These are phyloP conservation scores for Phytophthora quininea DNA, from an alignment of 352 stramenopile species.

Conservation along the genomic window DNA sequence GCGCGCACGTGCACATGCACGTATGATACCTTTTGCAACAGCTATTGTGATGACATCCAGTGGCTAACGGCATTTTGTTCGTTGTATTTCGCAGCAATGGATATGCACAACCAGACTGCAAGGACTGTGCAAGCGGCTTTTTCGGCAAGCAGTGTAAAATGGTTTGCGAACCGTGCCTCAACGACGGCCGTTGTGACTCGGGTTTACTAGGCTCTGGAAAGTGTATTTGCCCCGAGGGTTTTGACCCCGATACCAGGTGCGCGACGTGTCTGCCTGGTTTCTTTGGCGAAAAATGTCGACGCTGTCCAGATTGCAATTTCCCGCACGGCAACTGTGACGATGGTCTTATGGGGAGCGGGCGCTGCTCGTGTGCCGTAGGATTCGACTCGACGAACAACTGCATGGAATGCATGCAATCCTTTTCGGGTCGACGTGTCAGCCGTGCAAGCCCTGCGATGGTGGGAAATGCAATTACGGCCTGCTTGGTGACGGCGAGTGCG, in stretches of 20 bases:
- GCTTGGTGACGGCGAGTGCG: conserved; percentile 74
- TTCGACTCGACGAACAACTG: conserved; percentile 77
- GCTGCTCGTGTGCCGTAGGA: conserved; percentile 86
- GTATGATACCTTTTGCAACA: conserved; percentile 39
- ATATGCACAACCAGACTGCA: conserved; percentile 76
- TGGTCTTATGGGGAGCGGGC: conserved; percentile 73
- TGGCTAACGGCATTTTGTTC: neutral
- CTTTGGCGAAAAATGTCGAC: conserved; percentile 71
- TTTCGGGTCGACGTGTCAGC: conserved; percentile 75
- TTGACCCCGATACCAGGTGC: conserved; percentile 77
- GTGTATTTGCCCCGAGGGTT: conserved; percentile 75
- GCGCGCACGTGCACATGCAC: conserved; percentile 65
- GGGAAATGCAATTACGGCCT: conserved; percentile 84
- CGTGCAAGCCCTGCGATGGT: conserved; percentile 82
- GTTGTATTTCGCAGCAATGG: conserved; percentile 34
- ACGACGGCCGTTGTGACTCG: conserved; percentile 74
- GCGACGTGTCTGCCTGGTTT: conserved; percentile 79
- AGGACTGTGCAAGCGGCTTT: conserved; percentile 64
- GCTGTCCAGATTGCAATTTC: conserved; percentile 86
- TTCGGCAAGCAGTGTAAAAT: conserved; percentile 58
- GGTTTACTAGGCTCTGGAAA: conserved; percentile 63
- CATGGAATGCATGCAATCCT: conserved; percentile 85
- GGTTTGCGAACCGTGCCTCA: conserved; percentile 77
- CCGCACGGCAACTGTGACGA: conserved; percentile 87
- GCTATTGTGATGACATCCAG: neutral